Evolutionary conservation across 2,329 filamentous ascomycete species (phyloP).

Genomic region (Pseudocercospora vitis): DNA sequence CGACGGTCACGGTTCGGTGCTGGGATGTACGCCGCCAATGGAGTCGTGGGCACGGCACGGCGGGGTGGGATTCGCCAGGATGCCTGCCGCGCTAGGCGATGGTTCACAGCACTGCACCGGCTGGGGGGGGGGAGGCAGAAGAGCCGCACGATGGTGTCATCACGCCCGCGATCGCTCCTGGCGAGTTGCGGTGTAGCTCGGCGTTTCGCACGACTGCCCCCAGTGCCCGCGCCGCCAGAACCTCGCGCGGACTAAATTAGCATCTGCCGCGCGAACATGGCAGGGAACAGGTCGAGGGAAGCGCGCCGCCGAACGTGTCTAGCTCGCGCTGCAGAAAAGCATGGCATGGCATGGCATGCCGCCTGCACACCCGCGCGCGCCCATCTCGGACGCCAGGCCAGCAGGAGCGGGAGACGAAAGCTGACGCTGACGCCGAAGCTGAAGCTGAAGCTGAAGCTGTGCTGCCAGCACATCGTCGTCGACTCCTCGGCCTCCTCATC

Average conservation of each 20-base stretch:
- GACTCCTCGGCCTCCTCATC: background rate
- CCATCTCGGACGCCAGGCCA: background rate
- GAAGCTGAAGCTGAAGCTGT: background rate
- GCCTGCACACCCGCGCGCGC: background rate
- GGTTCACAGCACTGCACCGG: background rate
- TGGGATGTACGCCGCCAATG: background rate
- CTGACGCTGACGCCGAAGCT: too few relatives aligned
- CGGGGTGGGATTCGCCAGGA: background rate
- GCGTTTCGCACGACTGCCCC: too few relatives aligned
- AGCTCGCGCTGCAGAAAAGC: background rate
- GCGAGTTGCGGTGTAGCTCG: background rate
- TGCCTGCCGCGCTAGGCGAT: background rate
- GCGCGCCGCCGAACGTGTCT: background rate
- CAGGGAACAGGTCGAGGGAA: background rate
- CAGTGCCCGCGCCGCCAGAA: background rate
- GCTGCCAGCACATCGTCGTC: background rate
- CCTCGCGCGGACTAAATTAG: background rate
- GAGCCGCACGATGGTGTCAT: background rate
- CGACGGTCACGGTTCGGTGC: background rate
- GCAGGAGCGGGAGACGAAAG: too few relatives aligned
- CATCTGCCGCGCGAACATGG: slow-evolving; percentile 3
- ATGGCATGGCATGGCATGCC: background rate
- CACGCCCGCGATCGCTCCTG: background rate
- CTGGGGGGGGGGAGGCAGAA: background rate
- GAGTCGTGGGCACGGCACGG: background rate